Evolutionary conservation across 257 asterid genomes (phyloP).

Genomic region (Coffea canephora): DNA sequence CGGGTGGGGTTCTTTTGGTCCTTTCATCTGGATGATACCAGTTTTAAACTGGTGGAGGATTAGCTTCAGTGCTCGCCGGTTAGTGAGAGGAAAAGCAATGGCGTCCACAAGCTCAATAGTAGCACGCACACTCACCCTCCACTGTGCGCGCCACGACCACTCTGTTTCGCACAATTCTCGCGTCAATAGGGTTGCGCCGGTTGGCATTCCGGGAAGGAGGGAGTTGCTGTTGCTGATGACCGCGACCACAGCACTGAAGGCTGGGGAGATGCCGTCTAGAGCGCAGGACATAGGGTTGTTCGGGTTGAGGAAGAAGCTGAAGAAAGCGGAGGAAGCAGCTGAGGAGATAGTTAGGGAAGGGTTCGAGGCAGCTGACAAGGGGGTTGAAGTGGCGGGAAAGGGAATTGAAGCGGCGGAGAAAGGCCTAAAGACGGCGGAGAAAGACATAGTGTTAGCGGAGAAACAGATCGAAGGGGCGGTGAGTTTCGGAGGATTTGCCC

Average conservation of each 20-base stretch:
- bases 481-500: constrained; percentile 65
- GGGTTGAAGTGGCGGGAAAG: constrained; percentile 53
- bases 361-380: constrained; percentile 73
- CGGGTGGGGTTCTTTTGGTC: constrained; percentile 5
- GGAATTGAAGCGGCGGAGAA: constrained; percentile 57
- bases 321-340: constrained; percentile 67
- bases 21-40: neutral
- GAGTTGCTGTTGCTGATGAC: constrained; percentile 56
- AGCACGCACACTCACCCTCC: constrained; percentile 35
- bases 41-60: constrained; percentile 10
- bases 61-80: neutral
- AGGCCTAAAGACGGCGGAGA: constrained; percentile 56
- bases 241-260: constrained; percentile 55
- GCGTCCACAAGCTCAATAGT: constrained; percentile 51
- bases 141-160: constrained; percentile 21
- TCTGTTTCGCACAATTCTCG: constrained; percentile 26
- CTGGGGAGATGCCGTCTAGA: constrained; percentile 54
- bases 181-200: constrained; percentile 21
- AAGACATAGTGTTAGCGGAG: constrained; percentile 48
- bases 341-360: constrained; percentile 76
- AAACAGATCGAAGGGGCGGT: constrained; percentile 47
- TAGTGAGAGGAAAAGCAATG: constrained; percentile 33
- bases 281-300: constrained; percentile 76
- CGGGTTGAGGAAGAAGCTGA: constrained; percentile 59
- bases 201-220: constrained; percentile 55